Base-by-base conservation (phyloP, 2,329 filamentous ascomycete species). In the Fusarium sp. region DNA sequence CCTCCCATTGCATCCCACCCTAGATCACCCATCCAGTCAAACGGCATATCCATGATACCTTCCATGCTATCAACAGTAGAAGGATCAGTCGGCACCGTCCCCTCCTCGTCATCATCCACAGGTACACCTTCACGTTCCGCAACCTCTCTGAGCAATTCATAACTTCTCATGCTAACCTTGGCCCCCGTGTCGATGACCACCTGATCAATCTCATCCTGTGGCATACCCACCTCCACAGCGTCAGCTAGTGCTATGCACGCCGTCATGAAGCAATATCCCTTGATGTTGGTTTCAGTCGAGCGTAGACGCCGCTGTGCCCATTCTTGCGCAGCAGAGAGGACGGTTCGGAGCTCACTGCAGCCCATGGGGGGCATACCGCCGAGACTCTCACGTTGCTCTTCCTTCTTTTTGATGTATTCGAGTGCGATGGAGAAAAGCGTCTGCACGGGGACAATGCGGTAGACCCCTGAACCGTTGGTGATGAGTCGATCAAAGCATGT, bases 361-460 rank as follows among this genome's bases (percentile, higher is more conserved):
- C 72, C 75, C 3, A 78, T 75, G 1, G 79, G 73, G 4, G 76
- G 65, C 4, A 76, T 62, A 23, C 72, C 76, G 6, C 73, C 77
- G 8, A 77, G 72, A 27, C 73, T 77, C 25, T 70, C 74, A 1
- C 62, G 74, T 58, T 82, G 79, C 50, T 84, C 83, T 44, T 82
- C 78, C 5, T 81, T 78, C 65, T 82, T 80, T 68, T 81, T 78
- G 38, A 84, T 73, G 4, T 86, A 77, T 65, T 87, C 85, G 5
- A 84, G 73, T 23, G 78, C 79, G 7, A 87, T 75, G 1, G 81
- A 80, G 54, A 83, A 78, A 2, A 81, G 73, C 0, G 77, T 77
- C 58, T 83, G 79, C 2, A 78, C 74, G 0, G 80, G 77, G 0
- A 83, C 74, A 4, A 81, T 80, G 5, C 82, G 81, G 58, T 83